phyloP scores from a whole-genome alignment of 83 land plant genomes.

The Thuja plicata region DNA sequence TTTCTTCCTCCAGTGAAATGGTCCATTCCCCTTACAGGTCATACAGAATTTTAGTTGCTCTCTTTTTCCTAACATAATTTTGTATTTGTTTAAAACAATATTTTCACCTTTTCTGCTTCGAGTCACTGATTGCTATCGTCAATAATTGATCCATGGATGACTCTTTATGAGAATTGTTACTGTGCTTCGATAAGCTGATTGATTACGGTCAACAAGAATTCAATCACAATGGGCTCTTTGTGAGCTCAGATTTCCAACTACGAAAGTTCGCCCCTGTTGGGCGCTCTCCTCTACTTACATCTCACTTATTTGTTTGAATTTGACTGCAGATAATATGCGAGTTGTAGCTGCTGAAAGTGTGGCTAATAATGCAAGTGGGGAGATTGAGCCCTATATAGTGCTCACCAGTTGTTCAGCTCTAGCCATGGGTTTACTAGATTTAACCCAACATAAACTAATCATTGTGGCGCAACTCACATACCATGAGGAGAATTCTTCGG shows the following conservation, averaged over 20 bases:
- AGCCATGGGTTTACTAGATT: constrained; percentile 2
- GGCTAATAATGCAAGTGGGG: neutral
- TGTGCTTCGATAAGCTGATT: too few relatives aligned
- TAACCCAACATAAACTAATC: neutral
- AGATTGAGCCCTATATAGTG: neutral
- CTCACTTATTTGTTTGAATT: neutral
- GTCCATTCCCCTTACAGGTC: constrained; percentile 4
- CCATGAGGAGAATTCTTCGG: neutral
- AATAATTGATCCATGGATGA: too few relatives aligned
- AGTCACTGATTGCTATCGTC: too few relatives aligned
- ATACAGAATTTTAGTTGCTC: neutral
- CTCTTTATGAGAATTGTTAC: too few relatives aligned
- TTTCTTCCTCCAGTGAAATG: constrained; percentile 6
- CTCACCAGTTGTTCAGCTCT: neutral
- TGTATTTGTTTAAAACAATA: too few relatives aligned
- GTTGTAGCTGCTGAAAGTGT: constrained; percentile 10
- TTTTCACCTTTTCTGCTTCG: too few relatives aligned
- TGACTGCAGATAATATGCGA: neutral
- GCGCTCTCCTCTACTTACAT: too few relatives aligned
- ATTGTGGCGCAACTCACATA: neutral
- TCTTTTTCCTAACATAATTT: too few relatives aligned
- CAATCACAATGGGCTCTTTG: too few relatives aligned
- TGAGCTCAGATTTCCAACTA: too few relatives aligned
- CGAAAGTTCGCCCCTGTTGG: too few relatives aligned
- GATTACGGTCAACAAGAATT: too few relatives aligned